Conservation (phyloP, 2,329 filamentous ascomycete genomes). For the Coniella vitis region DNA sequence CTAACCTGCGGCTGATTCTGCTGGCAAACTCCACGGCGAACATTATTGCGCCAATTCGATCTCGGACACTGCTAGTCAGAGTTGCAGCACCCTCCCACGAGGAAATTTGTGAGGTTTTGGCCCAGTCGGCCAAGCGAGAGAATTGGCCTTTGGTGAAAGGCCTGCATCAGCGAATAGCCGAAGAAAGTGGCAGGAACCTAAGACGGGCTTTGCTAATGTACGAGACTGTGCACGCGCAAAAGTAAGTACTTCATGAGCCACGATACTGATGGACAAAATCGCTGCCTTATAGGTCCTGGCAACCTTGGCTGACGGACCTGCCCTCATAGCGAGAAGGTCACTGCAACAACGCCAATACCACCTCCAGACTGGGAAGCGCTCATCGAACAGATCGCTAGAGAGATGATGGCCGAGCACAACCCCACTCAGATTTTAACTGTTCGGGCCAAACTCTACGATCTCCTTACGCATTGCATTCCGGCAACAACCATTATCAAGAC, state of each 20-base stretch:
- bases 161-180: conserved; percentile 78
- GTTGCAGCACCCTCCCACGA: conserved; percentile 82
- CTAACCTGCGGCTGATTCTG: conserved; percentile 85
- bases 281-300: neutral
- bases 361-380: conserved; percentile 96
- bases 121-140: conserved; percentile 65
- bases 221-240: conserved; percentile 93
- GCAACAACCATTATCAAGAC: conserved; percentile 91
- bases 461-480: conserved; percentile 95
- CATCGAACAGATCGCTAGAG: conserved; percentile 80
- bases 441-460: conserved; percentile 89
- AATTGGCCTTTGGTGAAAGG: conserved; percentile 70
- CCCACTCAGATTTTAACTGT: conserved; percentile 82
- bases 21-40: conserved; percentile 95
- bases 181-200: conserved; percentile 85
- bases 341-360: conserved; percentile 80
- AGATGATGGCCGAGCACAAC: conserved; percentile 91
- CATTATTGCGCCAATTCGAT: conserved; percentile 97
- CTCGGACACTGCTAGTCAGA: conserved; percentile 81
- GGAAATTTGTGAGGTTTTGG: conserved; percentile 77
- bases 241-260: conserved; percentile 52
- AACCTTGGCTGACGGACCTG: conserved; percentile 5
- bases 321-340: conserved; percentile 70
- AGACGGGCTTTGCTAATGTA: conserved; percentile 91
- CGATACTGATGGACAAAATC: neutral